Conservation (phyloP, 352 stramenopile genomes). For the Phytophthora ohioensis region DNA sequence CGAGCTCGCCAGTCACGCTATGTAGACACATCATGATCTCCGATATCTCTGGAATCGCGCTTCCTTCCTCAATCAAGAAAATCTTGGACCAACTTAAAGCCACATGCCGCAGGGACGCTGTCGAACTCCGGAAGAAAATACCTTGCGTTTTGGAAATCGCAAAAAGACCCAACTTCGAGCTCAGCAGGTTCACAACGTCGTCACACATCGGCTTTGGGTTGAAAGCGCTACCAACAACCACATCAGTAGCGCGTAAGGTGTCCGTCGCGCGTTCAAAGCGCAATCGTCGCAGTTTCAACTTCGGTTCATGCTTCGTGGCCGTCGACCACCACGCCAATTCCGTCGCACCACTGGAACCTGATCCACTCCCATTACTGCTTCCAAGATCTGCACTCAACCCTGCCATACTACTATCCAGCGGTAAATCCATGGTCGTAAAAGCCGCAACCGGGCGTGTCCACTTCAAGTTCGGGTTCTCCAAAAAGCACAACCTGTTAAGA, state of each 20-base stretch:
- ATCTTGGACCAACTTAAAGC: constrained; percentile 46
- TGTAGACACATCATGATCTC: constrained; percentile 59
- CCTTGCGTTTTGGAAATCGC: constrained; percentile 59
- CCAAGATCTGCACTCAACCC: constrained; percentile 1
- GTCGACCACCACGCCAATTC: constrained; percentile 86
- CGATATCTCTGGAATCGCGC: constrained; percentile 1
- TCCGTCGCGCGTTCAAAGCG: constrained; percentile 74
- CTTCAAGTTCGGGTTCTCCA: constrained; percentile 86
- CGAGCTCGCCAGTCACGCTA: constrained; percentile 79
- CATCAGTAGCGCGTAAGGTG: constrained; percentile 78
- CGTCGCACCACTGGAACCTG: constrained; percentile 38
- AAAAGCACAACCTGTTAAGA: constrained; percentile 83
- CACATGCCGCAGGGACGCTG: constrained; percentile 49
- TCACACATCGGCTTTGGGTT: constrained; percentile 30
- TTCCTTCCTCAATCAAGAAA: constrained; percentile 15
- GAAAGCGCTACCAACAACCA: constrained; percentile 76
- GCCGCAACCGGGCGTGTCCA: constrained; percentile 75
- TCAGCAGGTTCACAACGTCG: constrained; percentile 50
- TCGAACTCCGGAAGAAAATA: constrained; percentile 69
- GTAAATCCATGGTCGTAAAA: constrained; percentile 61
- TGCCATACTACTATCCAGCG: constrained; percentile 29
- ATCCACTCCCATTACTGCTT: constrained; percentile 7
- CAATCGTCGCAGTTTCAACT: constrained; percentile 74
- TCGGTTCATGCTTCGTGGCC: constrained; percentile 66
- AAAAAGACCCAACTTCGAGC: constrained; percentile 79